These are phyloP conservation scores for Haematococcus sp. DNA, from an alignment of 139 green algal species.

Conservation along the genomic window DNA sequence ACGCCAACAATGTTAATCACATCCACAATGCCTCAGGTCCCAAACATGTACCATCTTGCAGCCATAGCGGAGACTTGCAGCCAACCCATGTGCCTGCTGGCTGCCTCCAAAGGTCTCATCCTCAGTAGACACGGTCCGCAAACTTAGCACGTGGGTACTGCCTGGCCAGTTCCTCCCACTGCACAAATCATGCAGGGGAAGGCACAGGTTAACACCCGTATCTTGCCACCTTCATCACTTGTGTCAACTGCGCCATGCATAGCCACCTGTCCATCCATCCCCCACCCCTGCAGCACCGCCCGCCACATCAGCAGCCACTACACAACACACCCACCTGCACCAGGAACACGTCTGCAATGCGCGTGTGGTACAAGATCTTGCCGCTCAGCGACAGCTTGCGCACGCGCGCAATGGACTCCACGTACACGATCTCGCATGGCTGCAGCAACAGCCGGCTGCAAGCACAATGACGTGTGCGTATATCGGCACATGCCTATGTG, in stretches of 20 bases:
- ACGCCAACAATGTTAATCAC: too few relatives aligned
- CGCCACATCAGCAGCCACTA: too few relatives aligned
- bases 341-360: slow-evolving; percentile 64
- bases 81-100: too few relatives aligned
- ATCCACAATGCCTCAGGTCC: too few relatives aligned
- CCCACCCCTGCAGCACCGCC: too few relatives aligned
- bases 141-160: slow-evolving; percentile 57
- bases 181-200: too few relatives aligned
- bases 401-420: slow-evolving; percentile 86
- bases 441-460: slow-evolving; percentile 42
- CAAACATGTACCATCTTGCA: too few relatives aligned
- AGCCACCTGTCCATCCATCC: too few relatives aligned
- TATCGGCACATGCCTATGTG: neutral
- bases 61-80: too few relatives aligned
- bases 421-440: slow-evolving; percentile 65
- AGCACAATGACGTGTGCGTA: neutral
- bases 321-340: slow-evolving; percentile 43
- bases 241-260: too few relatives aligned
- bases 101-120: neutral
- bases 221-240: too few relatives aligned
- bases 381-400: slow-evolving; percentile 74
- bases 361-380: slow-evolving; percentile 75
- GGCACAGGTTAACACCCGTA: too few relatives aligned
- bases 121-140: slow-evolving; percentile 69
- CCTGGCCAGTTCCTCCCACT: slow-evolving; percentile 64